Evolutionary conservation across 2,329 filamentous ascomycete genomes (phyloP).

Genomic region (Clonostachys rosea): DNA sequence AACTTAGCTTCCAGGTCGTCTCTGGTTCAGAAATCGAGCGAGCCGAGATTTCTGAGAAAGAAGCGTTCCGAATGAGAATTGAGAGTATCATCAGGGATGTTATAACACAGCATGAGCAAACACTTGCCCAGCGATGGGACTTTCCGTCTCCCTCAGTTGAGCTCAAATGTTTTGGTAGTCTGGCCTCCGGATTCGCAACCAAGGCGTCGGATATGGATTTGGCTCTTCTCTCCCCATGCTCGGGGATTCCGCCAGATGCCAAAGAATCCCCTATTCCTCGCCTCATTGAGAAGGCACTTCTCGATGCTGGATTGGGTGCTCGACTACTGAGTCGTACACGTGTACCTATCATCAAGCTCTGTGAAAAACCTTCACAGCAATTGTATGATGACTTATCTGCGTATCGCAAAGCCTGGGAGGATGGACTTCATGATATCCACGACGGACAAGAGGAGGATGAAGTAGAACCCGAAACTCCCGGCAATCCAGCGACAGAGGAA

Average conservation of each 20-base stretch:
- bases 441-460: conserved; percentile 12
- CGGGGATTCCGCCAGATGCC: conserved; percentile 46
- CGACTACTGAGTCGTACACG: conserved; percentile 73
- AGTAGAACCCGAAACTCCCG: not conserved
- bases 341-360: conserved; percentile 85
- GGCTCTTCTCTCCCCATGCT: conserved; percentile 64
- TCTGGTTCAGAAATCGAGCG: conserved; percentile 56
- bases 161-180: conserved; percentile 75
- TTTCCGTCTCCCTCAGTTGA: conserved; percentile 56
- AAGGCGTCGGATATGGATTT: conserved; percentile 91
- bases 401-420: conserved; percentile 70
- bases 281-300: conserved; percentile 68
- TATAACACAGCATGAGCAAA: conserved; percentile 46
- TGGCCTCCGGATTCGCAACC: conserved; percentile 80
- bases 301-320: conserved; percentile 70
- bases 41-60: conserved; percentile 64
- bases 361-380: conserved; percentile 60
- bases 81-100: conserved; percentile 60
- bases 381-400: conserved; percentile 57
- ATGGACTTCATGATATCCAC: conserved; percentile 30
- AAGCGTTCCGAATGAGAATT: conserved; percentile 61
- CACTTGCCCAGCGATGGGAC: conserved; percentile 19
- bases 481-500: not conserved
- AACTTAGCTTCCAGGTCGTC: conserved; percentile 37
- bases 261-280: conserved; percentile 63